Conservation (phyloP, 2,329 filamentous ascomycete species). For the Ambrosiella xylebori region DNA sequence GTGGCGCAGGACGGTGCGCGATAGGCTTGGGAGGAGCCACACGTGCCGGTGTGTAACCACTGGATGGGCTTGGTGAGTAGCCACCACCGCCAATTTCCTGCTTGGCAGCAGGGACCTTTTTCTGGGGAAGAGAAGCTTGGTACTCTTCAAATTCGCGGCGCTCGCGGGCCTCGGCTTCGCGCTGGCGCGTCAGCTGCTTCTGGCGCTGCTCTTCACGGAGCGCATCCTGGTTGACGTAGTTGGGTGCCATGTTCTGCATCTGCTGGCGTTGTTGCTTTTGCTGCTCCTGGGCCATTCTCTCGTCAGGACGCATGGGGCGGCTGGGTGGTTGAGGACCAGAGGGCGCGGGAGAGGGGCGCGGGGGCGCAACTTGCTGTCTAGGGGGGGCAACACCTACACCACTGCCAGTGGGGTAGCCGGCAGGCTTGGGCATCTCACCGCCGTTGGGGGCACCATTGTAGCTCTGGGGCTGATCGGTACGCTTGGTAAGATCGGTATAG, state of each 20-base stretch:
- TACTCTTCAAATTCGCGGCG: constrained; percentile 71
- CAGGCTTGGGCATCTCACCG: constrained; percentile 52
- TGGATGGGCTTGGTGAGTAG: constrained; percentile 24
- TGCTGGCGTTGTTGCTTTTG: constrained; percentile 36
- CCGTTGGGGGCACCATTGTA: constrained; percentile 37
- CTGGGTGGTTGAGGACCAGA: constrained; percentile 18
- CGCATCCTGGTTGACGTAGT: constrained; percentile 34
- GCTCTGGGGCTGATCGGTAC: constrained; percentile 50
- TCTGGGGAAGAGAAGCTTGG: constrained; percentile 75
- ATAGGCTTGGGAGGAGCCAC: constrained; percentile 57
- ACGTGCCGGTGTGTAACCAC: constrained; percentile 81
- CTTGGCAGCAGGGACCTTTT: constrained; percentile 62
- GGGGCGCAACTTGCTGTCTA: constrained; percentile 28
- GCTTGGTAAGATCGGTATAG: constrained; percentile 68
- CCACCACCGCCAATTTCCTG: constrained; percentile 65
- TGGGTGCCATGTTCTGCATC: constrained; percentile 38
- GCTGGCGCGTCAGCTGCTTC: constrained; percentile 40
- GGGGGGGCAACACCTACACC: constrained; percentile 49
- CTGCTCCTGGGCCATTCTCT: constrained; percentile 27
- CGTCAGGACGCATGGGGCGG: constrained; percentile 3
- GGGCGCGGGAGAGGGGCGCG: constrained; percentile 23
- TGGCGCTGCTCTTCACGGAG: constrained; percentile 41
- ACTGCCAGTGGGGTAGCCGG: constrained; percentile 39
- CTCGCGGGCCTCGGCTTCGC: constrained; percentile 46
- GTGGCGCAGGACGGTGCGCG: constrained; percentile 41